A percentile compares a stretch with the other conserved stretches of the same genome.
These are phyloP conservation scores for Thecamonas trahens DNA, from an alignment of 78 protist species.

Conservation along the genomic window DNA sequence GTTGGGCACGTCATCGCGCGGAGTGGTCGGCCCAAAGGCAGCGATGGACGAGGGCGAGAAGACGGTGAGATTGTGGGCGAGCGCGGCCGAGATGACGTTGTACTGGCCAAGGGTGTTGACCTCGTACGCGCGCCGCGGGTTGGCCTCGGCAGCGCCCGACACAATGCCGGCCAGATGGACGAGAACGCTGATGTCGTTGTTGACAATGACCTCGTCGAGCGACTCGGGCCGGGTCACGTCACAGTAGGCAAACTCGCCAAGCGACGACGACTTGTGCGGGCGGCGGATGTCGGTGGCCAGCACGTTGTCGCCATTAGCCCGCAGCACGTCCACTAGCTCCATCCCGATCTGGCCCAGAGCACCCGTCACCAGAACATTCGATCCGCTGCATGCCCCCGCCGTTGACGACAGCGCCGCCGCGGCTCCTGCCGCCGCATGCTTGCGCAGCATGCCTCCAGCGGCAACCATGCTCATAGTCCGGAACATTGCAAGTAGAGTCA, in stretches of 20 bases:
- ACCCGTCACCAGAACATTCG: no score
- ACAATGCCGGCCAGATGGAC: slow-evolving; percentile 40
- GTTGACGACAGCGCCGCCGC: no score
- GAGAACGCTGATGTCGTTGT: slow-evolving; percentile 24
- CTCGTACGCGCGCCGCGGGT: slow-evolving; percentile 34
- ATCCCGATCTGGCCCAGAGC: no score
- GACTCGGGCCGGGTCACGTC: slow-evolving; percentile 12
- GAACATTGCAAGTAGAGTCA: no score
- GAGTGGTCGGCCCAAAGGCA: slow-evolving; percentile 46
- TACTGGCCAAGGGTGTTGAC: slow-evolving; percentile 43
- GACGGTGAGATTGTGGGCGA: slow-evolving; percentile 3
- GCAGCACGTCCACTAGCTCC: no score
- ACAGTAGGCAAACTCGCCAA: slow-evolving; percentile 40
- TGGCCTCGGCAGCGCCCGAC: slow-evolving; percentile 47
- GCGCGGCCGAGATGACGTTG: slow-evolving; percentile 39
- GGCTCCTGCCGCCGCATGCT: no score
- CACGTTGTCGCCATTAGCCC: no score
- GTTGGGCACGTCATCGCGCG: slow-evolving; percentile 40
- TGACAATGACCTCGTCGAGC: slow-evolving; percentile 24
- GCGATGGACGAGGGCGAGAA: slow-evolving; percentile 68
- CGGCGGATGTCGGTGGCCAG: slow-evolving; percentile 25
- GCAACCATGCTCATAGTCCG: no score
- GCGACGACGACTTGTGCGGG: neutral
- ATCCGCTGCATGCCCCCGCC: no score
- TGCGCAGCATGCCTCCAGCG: no score